phyloP scores from a whole-genome alignment of 345 rosid species.

The Eucalyptus pauciflora region DNA sequence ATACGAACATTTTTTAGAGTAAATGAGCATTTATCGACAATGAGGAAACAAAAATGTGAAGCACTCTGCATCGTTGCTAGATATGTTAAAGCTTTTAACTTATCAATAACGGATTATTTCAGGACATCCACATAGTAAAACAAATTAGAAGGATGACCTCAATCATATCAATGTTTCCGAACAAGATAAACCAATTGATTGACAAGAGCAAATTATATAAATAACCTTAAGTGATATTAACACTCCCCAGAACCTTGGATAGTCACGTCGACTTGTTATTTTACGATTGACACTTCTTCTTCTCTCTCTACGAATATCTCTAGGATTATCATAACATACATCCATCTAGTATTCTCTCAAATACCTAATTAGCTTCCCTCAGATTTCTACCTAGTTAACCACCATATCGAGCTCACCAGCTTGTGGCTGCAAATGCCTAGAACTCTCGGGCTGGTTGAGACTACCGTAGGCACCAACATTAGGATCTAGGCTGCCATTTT shows the following conservation, averaged over 20 bases:
- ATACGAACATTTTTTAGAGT: too few relatives aligned
- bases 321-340: neutral
- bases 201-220: neutral
- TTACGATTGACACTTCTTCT: neutral
- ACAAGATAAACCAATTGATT: neutral
- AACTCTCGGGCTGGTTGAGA: neutral
- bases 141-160: neutral
- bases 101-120: neutral
- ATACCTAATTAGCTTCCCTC: neutral
- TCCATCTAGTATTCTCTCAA: neutral
- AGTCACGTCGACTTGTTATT: neutral
- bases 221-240: neutral
- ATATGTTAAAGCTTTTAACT: neutral
- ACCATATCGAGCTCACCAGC: neutral
- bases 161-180: neutral
- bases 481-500: neutral
- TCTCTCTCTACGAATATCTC: neutral
- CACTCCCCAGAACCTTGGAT: neutral
- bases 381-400: neutral
- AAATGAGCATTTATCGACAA: too few relatives aligned
- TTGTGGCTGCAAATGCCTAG: neutral
- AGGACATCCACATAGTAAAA: neutral
- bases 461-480: neutral
- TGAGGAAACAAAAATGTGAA: too few relatives aligned
- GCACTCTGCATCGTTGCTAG: rapidly evolving